Conservation (phyloP, 2,329 filamentous ascomycete genomes). For the Colletotrichum lupini region DNA sequence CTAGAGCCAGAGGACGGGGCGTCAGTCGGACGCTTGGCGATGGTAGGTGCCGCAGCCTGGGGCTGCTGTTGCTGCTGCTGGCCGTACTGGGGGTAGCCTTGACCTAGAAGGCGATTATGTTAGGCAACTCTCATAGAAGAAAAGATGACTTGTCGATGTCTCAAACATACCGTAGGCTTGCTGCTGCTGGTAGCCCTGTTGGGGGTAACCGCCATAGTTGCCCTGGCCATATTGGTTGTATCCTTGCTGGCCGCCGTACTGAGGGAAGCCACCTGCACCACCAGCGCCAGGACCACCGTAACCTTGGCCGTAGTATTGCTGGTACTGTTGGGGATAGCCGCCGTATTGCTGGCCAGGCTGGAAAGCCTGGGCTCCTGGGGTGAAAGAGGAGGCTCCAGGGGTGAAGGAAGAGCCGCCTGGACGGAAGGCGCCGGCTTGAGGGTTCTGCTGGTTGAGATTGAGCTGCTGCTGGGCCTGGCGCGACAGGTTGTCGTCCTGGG, state of each 20-base stretch:
- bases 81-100: slow-evolving; percentile 62
- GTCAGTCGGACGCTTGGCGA: slow-evolving; percentile 70
- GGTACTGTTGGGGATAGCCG: slow-evolving; percentile 65
- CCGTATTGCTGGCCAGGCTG: slow-evolving; percentile 77
- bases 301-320: slow-evolving; percentile 63
- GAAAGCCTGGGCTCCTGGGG: slow-evolving; percentile 77
- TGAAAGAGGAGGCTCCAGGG: slow-evolving; percentile 76
- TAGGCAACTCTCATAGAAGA: neutral
- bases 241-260: slow-evolving; percentile 59
- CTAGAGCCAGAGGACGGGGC: slow-evolving; percentile 55
- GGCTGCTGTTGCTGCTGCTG: slow-evolving; percentile 59
- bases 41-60: slow-evolving; percentile 62
- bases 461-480: slow-evolving; percentile 81
- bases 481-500: slow-evolving; percentile 82
- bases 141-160: neutral
- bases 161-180: slow-evolving; percentile 52
- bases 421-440: slow-evolving; percentile 56
- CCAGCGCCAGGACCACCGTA: slow-evolving; percentile 47
- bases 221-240: slow-evolving; percentile 60
- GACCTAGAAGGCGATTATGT: slow-evolving; percentile 22
- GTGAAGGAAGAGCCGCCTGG: slow-evolving; percentile 68
- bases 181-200: slow-evolving; percentile 55
- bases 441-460: slow-evolving; percentile 72
- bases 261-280: slow-evolving; percentile 57
- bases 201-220: slow-evolving; percentile 48